Evolutionary conservation across 768 basidiomycete genomes (phyloP).

Genomic region (Suillus plorans): DNA sequence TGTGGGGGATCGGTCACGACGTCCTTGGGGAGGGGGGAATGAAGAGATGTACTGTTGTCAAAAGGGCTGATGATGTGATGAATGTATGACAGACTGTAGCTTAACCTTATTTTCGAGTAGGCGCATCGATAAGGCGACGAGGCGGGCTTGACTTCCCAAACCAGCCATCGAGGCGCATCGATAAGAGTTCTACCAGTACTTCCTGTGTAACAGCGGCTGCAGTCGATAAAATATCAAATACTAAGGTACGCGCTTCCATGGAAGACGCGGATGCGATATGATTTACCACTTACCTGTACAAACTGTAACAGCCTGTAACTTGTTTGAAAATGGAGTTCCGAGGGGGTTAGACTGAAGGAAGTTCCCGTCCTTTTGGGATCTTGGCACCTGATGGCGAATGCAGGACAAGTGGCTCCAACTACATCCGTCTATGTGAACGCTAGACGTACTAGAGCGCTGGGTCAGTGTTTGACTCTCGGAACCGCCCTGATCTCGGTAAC

Average conservation of each 20-base stretch:
- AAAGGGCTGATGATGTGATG: neutral
- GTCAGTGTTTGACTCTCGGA: neutral
- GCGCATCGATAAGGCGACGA: conserved; percentile 10
- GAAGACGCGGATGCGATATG: conserved; percentile 5
- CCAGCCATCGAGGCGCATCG: conserved; percentile 27
- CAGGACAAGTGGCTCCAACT: neutral
- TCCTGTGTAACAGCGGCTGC: conserved; percentile 9
- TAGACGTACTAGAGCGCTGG: neutral
- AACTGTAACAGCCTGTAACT: neutral
- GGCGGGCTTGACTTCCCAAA: conserved; percentile 16
- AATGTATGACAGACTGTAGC: neutral
- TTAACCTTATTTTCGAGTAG: conserved; percentile 13
- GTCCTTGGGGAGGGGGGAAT: neutral
- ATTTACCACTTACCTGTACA: conserved; percentile 3
- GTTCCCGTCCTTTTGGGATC: neutral
- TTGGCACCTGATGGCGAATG: neutral
- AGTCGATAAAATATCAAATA: conserved; percentile 12
- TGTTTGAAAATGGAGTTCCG: neutral
- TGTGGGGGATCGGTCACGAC: conserved; percentile 1
- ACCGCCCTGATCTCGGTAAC: neutral
- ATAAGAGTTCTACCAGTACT: conserved; percentile 21
- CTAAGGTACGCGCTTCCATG: conserved; percentile 13
- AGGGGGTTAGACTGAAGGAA: neutral
- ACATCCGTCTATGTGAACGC: neutral
- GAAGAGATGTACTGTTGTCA: neutral